Evolutionary conservation across 2,329 filamentous ascomycete genomes (phyloP).

Genomic region (Fusarium pseudoanthophilum): DNA sequence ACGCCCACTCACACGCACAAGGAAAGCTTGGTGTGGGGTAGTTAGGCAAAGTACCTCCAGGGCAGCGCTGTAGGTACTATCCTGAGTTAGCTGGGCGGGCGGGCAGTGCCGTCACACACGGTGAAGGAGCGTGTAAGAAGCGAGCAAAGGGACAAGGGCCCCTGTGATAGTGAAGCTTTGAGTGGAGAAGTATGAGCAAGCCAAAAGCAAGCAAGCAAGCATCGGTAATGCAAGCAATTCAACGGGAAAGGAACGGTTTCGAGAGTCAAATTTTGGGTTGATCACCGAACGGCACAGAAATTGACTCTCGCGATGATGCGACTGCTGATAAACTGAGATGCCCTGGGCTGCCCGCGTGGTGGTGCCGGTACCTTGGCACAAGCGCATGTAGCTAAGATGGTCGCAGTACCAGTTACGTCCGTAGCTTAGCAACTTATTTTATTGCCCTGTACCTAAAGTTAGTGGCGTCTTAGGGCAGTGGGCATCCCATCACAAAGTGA

Average conservation of each 20-base stretch:
- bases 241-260: constrained; percentile 10
- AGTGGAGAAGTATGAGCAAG: constrained; percentile 31
- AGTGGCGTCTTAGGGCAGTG: constrained; percentile 30
- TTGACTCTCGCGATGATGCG: constrained; percentile 15
- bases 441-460: constrained; percentile 3
- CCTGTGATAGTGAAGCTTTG: constrained; percentile 21
- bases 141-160: constrained; percentile 29
- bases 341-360: constrained; percentile 18
- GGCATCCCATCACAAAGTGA: constrained; percentile 18
- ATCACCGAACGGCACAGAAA: constrained; percentile 5
- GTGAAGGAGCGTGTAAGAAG: constrained; percentile 38
- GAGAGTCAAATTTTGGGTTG: constrained; percentile 7
- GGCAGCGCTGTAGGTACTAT: not conserved
- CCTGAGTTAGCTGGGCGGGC: constrained; percentile 40
- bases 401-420: constrained; percentile 5
- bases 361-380: constrained; percentile 34
- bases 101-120: constrained; percentile 46
- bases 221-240: constrained; percentile 41
- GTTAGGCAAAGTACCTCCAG: not conserved
- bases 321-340: constrained; percentile 8
- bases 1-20: constrained; percentile 42
- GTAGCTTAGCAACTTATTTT: not conserved
- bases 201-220: constrained; percentile 35
- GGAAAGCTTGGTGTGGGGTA: constrained; percentile 45
- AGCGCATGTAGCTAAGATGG: constrained; percentile 16